These are phyloP conservation scores for Balamuthia mandrillaris DNA, from an alignment of 208 protist genomes.

Conservation along the genomic window DNA sequence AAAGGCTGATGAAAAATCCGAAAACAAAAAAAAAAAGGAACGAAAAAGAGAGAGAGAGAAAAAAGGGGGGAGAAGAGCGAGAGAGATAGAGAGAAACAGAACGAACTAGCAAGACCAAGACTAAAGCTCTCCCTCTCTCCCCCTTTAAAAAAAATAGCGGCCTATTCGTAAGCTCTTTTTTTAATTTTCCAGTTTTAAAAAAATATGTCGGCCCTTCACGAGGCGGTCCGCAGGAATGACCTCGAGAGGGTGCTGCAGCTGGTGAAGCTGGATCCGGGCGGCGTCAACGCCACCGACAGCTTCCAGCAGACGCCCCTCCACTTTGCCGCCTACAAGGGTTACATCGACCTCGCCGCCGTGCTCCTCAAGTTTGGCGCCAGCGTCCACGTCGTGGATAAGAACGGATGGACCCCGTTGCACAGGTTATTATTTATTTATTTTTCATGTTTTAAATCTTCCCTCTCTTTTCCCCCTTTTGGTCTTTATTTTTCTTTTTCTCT, in stretches of 20 bases:
- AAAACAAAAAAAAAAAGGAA: too few relatives aligned
- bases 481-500: not conserved
- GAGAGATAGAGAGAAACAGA: too few relatives aligned
- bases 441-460: not conserved
- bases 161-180: too few relatives aligned
- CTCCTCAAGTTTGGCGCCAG: slow-evolving; percentile 8
- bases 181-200: too few relatives aligned
- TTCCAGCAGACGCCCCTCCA: slow-evolving; percentile 27
- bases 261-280: not conserved
- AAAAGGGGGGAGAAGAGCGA: too few relatives aligned
- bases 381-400: not conserved
- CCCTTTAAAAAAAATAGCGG: too few relatives aligned
- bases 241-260: not conserved
- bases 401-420: slow-evolving; percentile 10
- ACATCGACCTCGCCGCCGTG: not conserved
- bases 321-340: not conserved
- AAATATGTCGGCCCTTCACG: too few relatives aligned
- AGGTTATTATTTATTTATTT: not conserved
- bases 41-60: too few relatives aligned
- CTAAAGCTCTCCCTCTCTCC: too few relatives aligned
- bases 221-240: not conserved
- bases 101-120: too few relatives aligned
- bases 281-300: slow-evolving; percentile 1
- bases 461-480: not conserved
- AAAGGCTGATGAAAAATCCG: too few relatives aligned